Base-by-base conservation (phyloP, 768 basidiomycete species). In the Tephrocybe sp. region DNA sequence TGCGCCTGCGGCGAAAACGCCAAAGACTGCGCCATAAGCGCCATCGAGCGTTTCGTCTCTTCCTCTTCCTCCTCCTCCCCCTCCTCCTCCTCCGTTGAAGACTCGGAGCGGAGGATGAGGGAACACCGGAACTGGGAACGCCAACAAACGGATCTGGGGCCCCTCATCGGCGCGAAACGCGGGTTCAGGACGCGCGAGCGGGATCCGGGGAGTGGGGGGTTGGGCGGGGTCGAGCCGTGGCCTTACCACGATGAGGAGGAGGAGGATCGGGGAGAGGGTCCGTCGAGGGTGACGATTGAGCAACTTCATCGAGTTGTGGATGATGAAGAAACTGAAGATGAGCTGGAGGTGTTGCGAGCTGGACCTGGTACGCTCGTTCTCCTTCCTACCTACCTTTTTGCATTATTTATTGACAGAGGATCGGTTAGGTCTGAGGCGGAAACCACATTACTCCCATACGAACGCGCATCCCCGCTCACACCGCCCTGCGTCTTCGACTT, bases 1-100 rank as follows among this genome's bases (percentile, higher is more conserved):
- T 89, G 87, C 47, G 88, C 87, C 0, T 89, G 87, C 54, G 87
- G 87, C 5, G 70, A 77, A 9, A 71, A 71, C 4, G 74, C 83
- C 3, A 72, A 70, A 25, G 80, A 85, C 45, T 90, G 88, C 57
- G 84, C 80, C 2, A 62, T 86, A 21, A 71, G 68, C 10, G 74
- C 78, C n/a, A 84, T 87, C 78, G 78, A 78, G 13, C 71, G 70
- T n/a, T 82, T 87, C 53, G 83, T 86, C 24, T 64, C n/a, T n/a
- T 82, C 87, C 53, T 82, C 86, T 24, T 64, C 70, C 33, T 61
- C 62, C 27, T 29, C 27, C 27, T 5, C 5, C 6, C 27, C 5
- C 27, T 11, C 27, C 8, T 4, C 8, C 15, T 7, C 8, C 9
- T 15, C 8, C 15, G 33, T 9, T 4, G 8, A 34, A 4, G 33